Evolutionary conservation across 1,284 basidiomycete species (phyloP).

Genomic region (Tremellales sp.): DNA sequence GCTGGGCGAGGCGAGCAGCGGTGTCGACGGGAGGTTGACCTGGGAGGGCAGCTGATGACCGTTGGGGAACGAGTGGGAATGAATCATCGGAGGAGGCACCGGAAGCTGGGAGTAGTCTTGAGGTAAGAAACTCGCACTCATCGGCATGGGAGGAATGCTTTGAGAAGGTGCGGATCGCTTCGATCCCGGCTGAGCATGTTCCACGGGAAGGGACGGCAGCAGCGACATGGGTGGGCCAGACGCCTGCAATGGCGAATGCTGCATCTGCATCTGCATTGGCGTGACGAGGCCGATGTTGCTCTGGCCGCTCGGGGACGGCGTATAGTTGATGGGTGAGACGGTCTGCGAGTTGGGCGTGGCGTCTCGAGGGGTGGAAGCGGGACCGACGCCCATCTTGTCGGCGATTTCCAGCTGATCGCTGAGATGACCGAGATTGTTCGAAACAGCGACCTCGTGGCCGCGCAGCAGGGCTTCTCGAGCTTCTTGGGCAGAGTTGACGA

Average conservation of each 20-base stretch:
- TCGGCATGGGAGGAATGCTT: constrained; percentile 1
- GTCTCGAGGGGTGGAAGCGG: constrained; percentile 32
- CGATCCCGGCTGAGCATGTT: constrained; percentile 6
- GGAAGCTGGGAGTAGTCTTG: background rate
- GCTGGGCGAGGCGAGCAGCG: constrained; percentile 26
- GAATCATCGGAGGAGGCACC: constrained; percentile 36
- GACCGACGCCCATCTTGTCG: constrained; percentile 37
- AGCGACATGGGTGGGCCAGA: constrained; percentile 14
- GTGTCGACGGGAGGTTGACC: constrained; percentile 24
- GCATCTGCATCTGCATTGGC: constrained; percentile 8
- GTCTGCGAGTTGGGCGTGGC: constrained; percentile 24
- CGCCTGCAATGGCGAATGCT: constrained; percentile 5
- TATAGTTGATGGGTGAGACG: constrained; percentile 29
- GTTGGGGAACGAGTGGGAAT: constrained; percentile 48
- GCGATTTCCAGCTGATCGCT: constrained; percentile 41
- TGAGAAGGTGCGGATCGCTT: constrained; percentile 3
- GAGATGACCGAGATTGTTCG: constrained; percentile 36
- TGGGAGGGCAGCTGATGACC: constrained; percentile 44
- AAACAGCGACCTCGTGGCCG: constrained; percentile 34
- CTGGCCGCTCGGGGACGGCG: constrained; percentile 8
- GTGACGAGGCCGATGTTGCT: constrained; percentile 10
- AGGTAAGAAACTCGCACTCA: background rate
- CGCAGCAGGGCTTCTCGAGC: constrained; percentile 38
- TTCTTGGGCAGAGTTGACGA: constrained; percentile 36
- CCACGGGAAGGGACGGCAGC: constrained; percentile 33